phyloP scores from a whole-genome alignment of 352 stramenopile genomes.

The Aphanomyces euteiches region DNA sequence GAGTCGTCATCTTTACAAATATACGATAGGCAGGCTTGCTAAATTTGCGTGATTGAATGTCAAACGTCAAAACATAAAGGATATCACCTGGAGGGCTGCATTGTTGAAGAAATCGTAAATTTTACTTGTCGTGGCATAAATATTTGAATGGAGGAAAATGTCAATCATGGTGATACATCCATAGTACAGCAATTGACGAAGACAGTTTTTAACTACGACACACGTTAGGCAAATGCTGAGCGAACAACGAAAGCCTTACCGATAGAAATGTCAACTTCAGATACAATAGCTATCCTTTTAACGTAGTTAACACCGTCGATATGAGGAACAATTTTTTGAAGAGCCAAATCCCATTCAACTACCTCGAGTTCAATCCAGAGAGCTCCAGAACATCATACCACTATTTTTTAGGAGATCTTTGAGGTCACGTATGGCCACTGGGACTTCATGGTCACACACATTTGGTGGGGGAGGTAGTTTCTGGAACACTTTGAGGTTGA shows the following conservation, averaged over 20 bases:
- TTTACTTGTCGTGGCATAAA: slow-evolving; percentile 70
- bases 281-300: slow-evolving; percentile 85
- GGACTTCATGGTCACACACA: slow-evolving; percentile 83
- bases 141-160: slow-evolving; percentile 89
- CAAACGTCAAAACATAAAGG: background rate
- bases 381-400: slow-evolving; percentile 37
- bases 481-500: slow-evolving; percentile 85
- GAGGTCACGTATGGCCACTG: slow-evolving; percentile 72
- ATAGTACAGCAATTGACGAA: slow-evolving; percentile 86
- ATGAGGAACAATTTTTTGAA: slow-evolving; percentile 87
- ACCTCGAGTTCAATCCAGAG: background rate
- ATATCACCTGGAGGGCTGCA: slow-evolving; percentile 48
- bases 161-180: slow-evolving; percentile 86
- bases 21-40: slow-evolving; percentile 66
- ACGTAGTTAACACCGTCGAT: slow-evolving; percentile 89
- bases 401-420: slow-evolving; percentile 67
- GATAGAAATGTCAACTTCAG: slow-evolving; percentile 82
- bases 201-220: slow-evolving; percentile 66
- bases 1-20: slow-evolving; percentile 63
- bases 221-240: background rate
- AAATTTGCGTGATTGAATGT: background rate
- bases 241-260: slow-evolving; percentile 28
- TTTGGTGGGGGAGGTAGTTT: slow-evolving; percentile 60
- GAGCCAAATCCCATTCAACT: slow-evolving; percentile 83
- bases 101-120: slow-evolving; percentile 61